A percentile compares a stretch with the other conserved stretches of the same genome.
Conservation (phyloP, 768 basidiomycete species). For the Myochromella boudieri region DNA sequence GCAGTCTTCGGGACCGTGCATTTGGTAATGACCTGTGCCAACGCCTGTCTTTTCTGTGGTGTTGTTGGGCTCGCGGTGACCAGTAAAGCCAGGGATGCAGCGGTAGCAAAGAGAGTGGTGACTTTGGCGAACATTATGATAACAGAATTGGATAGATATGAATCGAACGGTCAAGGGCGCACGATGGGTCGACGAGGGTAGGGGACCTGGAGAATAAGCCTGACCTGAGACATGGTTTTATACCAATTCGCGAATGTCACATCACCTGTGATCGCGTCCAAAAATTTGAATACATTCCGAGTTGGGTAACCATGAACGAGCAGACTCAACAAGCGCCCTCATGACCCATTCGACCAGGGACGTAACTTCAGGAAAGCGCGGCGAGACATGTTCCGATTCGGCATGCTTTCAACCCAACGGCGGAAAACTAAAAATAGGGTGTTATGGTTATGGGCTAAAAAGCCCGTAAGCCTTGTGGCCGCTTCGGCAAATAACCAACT, state of each 20-base stretch:
- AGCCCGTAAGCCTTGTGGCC: no score
- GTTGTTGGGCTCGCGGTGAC: slow-evolving; percentile 14
- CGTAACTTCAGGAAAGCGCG: neutral
- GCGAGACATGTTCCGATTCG: neutral
- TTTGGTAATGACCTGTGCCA: slow-evolving; percentile 22
- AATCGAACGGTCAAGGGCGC: slow-evolving; percentile 3
- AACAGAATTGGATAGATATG: neutral
- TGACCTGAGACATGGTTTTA: no score
- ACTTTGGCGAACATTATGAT: slow-evolving; percentile 13
- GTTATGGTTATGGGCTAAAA: neutral
- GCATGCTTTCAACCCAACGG: no score
- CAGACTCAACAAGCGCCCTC: slow-evolving; percentile 3
- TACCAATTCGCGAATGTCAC: no score
- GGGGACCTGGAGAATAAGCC: no score
- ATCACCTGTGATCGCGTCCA: no score
- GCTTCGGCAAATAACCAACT: no score
- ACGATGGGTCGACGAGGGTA: neutral
- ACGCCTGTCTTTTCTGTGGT: slow-evolving; percentile 12
- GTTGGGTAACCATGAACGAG: slow-evolving; percentile 6
- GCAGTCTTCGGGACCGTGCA: slow-evolving; percentile 24
- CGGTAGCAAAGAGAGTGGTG: slow-evolving; percentile 8
- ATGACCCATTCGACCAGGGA: slow-evolving; percentile 7
- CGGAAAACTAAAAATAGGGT: neutral
- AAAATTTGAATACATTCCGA: neutral
- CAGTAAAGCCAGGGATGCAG: slow-evolving; percentile 10